A percentile compares a stretch with the other conserved stretches of the same genome.
These are phyloP conservation scores for Rosa hybrid DNA, from an alignment of 331 rosid species.

Conservation along the genomic window DNA sequence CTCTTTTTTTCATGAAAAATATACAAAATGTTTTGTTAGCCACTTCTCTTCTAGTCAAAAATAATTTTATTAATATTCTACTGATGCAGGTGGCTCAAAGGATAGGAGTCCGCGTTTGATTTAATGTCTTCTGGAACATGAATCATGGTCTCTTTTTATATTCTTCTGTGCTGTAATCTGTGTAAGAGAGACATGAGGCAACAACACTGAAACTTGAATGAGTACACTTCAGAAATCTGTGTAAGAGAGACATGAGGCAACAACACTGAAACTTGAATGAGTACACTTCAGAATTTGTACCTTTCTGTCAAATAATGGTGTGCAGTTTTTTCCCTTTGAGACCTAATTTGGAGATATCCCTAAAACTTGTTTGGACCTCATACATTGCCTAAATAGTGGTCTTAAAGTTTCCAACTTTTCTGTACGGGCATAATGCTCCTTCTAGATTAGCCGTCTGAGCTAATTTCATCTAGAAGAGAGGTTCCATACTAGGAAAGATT, in stretches of 20 bases:
- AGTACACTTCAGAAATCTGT: background rate
- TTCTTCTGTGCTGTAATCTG: background rate
- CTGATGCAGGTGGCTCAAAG: slow-evolving; percentile 72
- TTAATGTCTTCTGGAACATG: slow-evolving; percentile 14
- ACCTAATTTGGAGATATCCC: background rate
- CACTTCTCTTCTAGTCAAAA: background rate
- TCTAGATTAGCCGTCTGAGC: too few species aligned
- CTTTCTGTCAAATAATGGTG: background rate
- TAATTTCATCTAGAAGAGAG: too few species aligned
- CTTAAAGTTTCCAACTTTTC: too few species aligned
- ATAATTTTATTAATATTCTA: slow-evolving; percentile 10
- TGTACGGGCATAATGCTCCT: too few species aligned
- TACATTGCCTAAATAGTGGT: too few species aligned
- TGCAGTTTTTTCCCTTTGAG: background rate
- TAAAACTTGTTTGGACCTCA: background rate
- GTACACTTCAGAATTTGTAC: background rate
- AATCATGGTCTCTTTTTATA: slow-evolving; percentile 14
- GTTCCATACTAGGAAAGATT: too few species aligned
- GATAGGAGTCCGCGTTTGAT: slow-evolving; percentile 59
- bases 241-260: background rate
- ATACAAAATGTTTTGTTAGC: background rate
- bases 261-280: background rate
- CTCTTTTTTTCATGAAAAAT: background rate
- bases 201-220: background rate
- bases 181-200: background rate